phyloP scores from a whole-genome alignment of 768 basidiomycete genomes.

The Sporobolomyces pararoseus region DNA sequence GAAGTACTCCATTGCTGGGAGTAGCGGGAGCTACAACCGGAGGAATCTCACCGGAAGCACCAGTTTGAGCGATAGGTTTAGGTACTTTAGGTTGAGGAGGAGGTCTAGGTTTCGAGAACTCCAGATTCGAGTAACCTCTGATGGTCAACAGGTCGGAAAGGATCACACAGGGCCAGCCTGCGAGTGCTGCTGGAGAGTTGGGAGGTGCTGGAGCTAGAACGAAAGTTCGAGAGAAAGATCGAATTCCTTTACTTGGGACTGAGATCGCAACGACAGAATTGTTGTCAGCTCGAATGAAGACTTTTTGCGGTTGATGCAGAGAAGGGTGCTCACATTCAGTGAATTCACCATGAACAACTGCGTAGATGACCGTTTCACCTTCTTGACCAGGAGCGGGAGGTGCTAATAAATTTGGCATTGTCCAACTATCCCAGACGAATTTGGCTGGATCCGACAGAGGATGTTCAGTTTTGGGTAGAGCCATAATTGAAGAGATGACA shows the following conservation, averaged over 20 bases:
- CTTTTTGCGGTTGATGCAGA: too few species aligned
- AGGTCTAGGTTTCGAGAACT: slow-evolving; percentile 63
- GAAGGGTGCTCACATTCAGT: slow-evolving; percentile 65
- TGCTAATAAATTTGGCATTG: slow-evolving; percentile 47
- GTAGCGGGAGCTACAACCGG: not conserved
- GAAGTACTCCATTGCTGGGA: not conserved
- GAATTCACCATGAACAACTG: slow-evolving; percentile 84
- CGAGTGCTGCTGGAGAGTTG: slow-evolving; percentile 71
- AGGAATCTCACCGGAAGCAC: not conserved
- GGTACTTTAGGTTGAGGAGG: slow-evolving; percentile 43
- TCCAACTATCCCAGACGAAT: slow-evolving; percentile 84
- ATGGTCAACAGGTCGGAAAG: slow-evolving; percentile 82
- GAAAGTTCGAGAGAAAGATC: slow-evolving; percentile 92
- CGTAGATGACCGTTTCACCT: slow-evolving; percentile 56
- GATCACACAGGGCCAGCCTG: slow-evolving; percentile 85
- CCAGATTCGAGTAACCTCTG: slow-evolving; percentile 74
- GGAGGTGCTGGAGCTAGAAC: slow-evolving; percentile 74
- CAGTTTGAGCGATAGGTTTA: slow-evolving; percentile 38
- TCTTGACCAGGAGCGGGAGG: slow-evolving; percentile 52
- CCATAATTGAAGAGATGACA: slow-evolving; percentile 59
- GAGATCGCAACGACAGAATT: slow-evolving; percentile 3
- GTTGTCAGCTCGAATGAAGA: not conserved
- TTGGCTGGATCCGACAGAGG: slow-evolving; percentile 73
- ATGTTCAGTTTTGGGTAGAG: slow-evolving; percentile 74
- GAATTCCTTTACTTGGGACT: slow-evolving; percentile 71